A percentile compares a stretch with the other conserved stretches of the same genome.
phyloP scores from a whole-genome alignment of 1,284 basidiomycete genomes.

The Ustilago nuda region DNA sequence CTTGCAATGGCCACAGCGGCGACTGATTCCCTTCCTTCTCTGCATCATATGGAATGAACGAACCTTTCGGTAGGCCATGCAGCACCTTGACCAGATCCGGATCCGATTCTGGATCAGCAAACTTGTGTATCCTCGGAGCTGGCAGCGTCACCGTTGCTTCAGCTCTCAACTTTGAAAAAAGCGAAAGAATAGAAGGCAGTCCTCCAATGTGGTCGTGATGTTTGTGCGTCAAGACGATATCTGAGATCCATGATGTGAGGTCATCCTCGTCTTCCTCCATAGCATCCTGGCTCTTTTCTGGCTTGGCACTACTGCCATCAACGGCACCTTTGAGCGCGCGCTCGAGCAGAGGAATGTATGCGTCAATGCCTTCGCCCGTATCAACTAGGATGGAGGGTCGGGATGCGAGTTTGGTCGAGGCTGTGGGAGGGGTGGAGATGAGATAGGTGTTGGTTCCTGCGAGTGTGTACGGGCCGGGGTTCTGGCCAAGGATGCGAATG shows the following conservation, averaged over 20 bases:
- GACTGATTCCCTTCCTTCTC: constrained; percentile 10
- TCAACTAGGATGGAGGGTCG: constrained; percentile 83
- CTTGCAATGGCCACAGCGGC: constrained; percentile 39
- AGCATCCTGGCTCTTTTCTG: constrained; percentile 13
- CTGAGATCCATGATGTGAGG: constrained; percentile 51
- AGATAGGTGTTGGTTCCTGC: constrained; percentile 94
- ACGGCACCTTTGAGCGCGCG: constrained; percentile 72
- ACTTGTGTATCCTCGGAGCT: constrained; percentile 71
- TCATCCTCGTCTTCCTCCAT: constrained; percentile 40
- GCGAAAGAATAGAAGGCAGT: constrained; percentile 77
- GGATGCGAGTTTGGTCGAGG: constrained; percentile 70
- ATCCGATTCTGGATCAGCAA: constrained; percentile 60
- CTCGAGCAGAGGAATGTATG: constrained; percentile 79
- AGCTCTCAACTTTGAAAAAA: constrained; percentile 73
- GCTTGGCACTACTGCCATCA: constrained; percentile 4
- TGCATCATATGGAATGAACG: constrained; percentile 75
- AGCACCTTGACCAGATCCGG: constrained; percentile 87
- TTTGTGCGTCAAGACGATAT: constrained; percentile 90
- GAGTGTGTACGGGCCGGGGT: constrained; percentile 89
- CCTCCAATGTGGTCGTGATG: constrained; percentile 89
- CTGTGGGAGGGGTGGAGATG: constrained; percentile 72
- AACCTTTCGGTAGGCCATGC: constrained; percentile 80
- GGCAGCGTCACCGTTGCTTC: constrained; percentile 54
- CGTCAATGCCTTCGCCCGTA: constrained; percentile 82
- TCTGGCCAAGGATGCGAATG: constrained; percentile 75